Base-by-base conservation (phyloP, 1,284 basidiomycete genomes). In the Serendipita sp. region DNA sequence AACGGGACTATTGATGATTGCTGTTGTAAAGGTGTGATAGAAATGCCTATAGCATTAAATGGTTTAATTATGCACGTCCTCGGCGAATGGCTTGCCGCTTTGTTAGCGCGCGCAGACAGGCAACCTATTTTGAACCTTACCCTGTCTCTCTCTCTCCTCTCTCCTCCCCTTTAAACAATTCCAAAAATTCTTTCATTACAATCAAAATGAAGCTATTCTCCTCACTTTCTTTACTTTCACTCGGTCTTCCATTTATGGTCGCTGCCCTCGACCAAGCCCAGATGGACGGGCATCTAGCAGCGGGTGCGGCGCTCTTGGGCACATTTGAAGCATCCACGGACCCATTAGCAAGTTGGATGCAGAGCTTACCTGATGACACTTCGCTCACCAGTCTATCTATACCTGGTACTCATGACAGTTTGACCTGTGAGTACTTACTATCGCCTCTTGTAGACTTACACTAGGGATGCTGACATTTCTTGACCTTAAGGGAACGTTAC, bases 331-430 rank as follows among this genome's bases (percentile, higher is more conserved):
- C 4, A 58, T 58, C 53, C 32, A 30, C 53, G 32, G 53, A 58
- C 17, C 22, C 53, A 22, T n/a, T 35, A 30, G 53, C 53, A 30
- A 55, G 58, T n/a, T 68, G 67, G 67, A 68, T 68, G 67, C 26
- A 63, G 13, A 47, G n/a, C 13, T 8, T 67, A 17, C 50, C 32
- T 30, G 67, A 68, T 63, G 55, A 61, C 2, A 63, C 60, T 22
- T 41, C 62, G 29, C 62, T 68, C 12, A 49, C 60, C 26, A 50
- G 47, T 8, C 61, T 67, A 32, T 66, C 63, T 38, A 62, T 68
- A n/a, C 67, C 67, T 15, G 67, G 67, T 49, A 67, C 67, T 1
- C 67, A 68, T 60, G 67, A 68, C 61, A 61, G 66, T n/a, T 47
- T 62, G 15, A 65, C 67, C 26, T 68, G 64, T 67, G 42, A 22